These are phyloP conservation scores for Biscogniauxia sp. DNA, from an alignment of 2,329 filamentous ascomycete genomes.

Conservation along the genomic window DNA sequence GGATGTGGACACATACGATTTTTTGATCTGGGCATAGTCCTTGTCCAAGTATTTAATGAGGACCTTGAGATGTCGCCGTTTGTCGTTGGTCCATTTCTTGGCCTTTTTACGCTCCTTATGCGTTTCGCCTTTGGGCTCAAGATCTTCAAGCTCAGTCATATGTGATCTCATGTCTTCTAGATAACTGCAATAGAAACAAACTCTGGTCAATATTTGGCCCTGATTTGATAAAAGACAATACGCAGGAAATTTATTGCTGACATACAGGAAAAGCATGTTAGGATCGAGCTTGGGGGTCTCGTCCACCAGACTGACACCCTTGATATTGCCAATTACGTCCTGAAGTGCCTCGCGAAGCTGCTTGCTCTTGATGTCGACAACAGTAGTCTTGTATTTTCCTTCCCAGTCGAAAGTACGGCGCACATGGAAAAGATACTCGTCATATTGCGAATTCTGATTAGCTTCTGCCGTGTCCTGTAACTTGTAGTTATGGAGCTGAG, in stretches of 20 bases:
- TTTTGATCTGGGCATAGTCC: constrained; percentile 76
- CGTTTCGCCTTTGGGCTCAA: constrained; percentile 44
- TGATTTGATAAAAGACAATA: too few species aligned
- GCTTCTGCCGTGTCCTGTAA: constrained; percentile 53
- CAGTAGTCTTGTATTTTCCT: constrained; percentile 69
- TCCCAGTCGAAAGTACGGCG: constrained; percentile 81
- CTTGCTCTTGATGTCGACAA: constrained; percentile 85
- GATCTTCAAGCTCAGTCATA: constrained; percentile 63
- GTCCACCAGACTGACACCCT: constrained; percentile 75
- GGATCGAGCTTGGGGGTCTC: constrained; percentile 73
- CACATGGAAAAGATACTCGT: constrained; percentile 80
- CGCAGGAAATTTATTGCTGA: constrained; percentile 1
- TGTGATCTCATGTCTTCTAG: constrained; percentile 70
- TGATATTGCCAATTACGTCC: constrained; percentile 72
- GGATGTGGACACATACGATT: constrained; percentile 40
- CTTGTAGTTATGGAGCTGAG: constrained; percentile 47
- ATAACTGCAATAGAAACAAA: constrained; percentile 50
- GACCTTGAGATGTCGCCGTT: constrained; percentile 66
- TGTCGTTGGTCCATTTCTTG: constrained; percentile 54
- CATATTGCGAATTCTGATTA: constrained; percentile 55
- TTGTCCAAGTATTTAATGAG: constrained; percentile 75
- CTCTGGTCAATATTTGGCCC: too few species aligned
- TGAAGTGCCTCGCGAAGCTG: constrained; percentile 67
- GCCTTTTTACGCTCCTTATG: constrained; percentile 61
- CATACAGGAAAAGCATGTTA: constrained; percentile 66